Evolutionary conservation across 768 basidiomycete genomes (phyloP).

Genomic region (Multifurca ochricompacta): DNA sequence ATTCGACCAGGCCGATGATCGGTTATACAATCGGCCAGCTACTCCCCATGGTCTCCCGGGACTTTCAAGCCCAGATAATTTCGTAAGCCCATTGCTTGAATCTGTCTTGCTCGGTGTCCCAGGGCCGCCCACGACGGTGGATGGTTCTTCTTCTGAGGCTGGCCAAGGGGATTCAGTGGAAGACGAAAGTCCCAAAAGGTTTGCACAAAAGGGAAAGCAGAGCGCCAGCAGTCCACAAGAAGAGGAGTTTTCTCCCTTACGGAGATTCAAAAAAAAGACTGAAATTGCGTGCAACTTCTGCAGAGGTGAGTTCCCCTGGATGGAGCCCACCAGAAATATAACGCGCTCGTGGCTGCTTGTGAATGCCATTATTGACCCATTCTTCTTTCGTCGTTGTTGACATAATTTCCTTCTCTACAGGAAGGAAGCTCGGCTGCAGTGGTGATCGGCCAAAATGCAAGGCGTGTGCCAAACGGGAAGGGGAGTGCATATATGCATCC

Average conservation of each 20-base stretch:
- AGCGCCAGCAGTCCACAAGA: not conserved
- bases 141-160: slow-evolving; percentile 14
- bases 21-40: not conserved
- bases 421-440: slow-evolving; percentile 69
- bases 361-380: slow-evolving; percentile 2
- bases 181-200: slow-evolving; percentile 1
- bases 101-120: slow-evolving; percentile 5
- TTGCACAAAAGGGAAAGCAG: slow-evolving; percentile 10
- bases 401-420: slow-evolving; percentile 30
- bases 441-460: slow-evolving; percentile 55
- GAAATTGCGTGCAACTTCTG: slow-evolving; percentile 72
- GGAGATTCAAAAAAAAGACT: slow-evolving; percentile 36
- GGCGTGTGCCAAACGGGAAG: slow-evolving; percentile 50
- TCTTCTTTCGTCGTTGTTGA: slow-evolving; percentile 7
- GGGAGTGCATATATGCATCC: slow-evolving; percentile 46
- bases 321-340: slow-evolving; percentile 1
- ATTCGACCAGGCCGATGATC: not conserved
- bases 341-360: slow-evolving; percentile 13
- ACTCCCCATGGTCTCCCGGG: not conserved
- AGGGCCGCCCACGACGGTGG: slow-evolving; percentile 1
- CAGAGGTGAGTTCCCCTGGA: slow-evolving; percentile 42
- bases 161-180: slow-evolving; percentile 9
- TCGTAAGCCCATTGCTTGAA: slow-evolving; percentile 9
- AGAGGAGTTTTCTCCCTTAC: slow-evolving; percentile 10
- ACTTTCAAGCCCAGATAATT: not conserved